These are phyloP conservation scores for Nidula niveotomentosa DNA, from an alignment of 1,284 basidiomycete genomes.

Conservation along the genomic window DNA sequence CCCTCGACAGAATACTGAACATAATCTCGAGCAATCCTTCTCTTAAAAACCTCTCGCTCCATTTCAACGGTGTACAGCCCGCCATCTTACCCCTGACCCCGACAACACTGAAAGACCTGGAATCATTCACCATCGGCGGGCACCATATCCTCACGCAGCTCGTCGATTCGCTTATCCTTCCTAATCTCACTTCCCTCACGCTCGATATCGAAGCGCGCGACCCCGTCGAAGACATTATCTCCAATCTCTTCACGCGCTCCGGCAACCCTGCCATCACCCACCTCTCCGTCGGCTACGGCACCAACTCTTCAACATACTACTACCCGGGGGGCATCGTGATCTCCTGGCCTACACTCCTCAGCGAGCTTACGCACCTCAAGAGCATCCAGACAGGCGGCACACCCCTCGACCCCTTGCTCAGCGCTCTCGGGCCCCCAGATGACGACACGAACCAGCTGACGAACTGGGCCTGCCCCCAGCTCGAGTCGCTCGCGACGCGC, in stretches of 20 bases:
- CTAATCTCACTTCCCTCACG: conserved; percentile 51
- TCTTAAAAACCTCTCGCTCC: conserved; percentile 55
- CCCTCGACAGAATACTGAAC: conserved; percentile 63
- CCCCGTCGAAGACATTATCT: conserved; percentile 65
- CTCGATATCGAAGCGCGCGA: conserved; percentile 70
- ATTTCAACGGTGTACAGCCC: conserved; percentile 57
- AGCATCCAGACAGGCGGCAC: conserved; percentile 62
- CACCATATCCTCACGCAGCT: conserved; percentile 63
- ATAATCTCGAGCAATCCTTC: conserved; percentile 56
- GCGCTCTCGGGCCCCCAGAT: conserved; percentile 54
- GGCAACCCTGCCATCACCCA: conserved; percentile 50
- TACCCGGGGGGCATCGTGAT: conserved; percentile 34
- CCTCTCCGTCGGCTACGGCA: conserved; percentile 60
- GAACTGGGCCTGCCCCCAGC: conserved; percentile 61
- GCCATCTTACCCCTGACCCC: conserved; percentile 59
- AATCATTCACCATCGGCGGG: conserved; percentile 58
- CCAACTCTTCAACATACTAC: conserved; percentile 38
- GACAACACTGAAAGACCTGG: conserved; percentile 50
- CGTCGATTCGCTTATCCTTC: conserved; percentile 59
- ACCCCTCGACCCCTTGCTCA: conserved; percentile 58
- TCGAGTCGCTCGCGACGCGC: conserved; percentile 55
- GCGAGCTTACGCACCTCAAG: conserved; percentile 37
- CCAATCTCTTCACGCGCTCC: conserved; percentile 56
- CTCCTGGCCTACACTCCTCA: conserved; percentile 32
- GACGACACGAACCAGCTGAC: conserved; percentile 39